Conservation (phyloP, 2,329 filamentous ascomycete species). For the Fusarium neocosmosporiellum region DNA sequence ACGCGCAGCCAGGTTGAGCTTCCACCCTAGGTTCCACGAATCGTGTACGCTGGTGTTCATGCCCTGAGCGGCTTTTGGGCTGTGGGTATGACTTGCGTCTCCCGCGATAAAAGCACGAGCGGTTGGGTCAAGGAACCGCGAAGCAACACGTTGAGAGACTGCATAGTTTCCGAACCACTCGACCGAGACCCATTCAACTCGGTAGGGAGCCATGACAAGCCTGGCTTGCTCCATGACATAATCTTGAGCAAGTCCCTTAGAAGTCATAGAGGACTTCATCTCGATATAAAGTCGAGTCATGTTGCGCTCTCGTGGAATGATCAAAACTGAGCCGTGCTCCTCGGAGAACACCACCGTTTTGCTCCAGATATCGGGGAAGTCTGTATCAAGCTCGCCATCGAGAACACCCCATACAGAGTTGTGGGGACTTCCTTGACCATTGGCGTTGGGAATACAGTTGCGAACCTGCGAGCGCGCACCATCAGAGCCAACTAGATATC, state of each 20-base stretch:
- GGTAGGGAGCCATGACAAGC: slow-evolving; percentile 68
- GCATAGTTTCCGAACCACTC: slow-evolving; percentile 79
- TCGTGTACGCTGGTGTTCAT: slow-evolving; percentile 72
- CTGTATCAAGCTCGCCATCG: slow-evolving; percentile 75
- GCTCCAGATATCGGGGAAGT: slow-evolving; percentile 80
- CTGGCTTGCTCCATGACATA: slow-evolving; percentile 76
- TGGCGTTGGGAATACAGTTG: slow-evolving; percentile 66
- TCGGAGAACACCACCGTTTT: slow-evolving; percentile 76
- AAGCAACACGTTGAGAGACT: slow-evolving; percentile 76
- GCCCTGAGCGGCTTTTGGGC: slow-evolving; percentile 75
- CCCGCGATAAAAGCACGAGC: slow-evolving; percentile 72
- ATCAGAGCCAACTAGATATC: slow-evolving; percentile 77
- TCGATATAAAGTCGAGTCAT: slow-evolving; percentile 74
- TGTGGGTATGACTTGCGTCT: slow-evolving; percentile 77
- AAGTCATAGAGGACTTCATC: slow-evolving; percentile 57
- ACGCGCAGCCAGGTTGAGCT: slow-evolving; percentile 62
- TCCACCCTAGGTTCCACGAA: slow-evolving; percentile 68
- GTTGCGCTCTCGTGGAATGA: slow-evolving; percentile 77
- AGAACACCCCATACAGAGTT: slow-evolving; percentile 75
- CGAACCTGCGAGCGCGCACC: slow-evolving; percentile 77
- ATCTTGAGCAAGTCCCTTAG: slow-evolving; percentile 62
- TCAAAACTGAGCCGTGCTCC: slow-evolving; percentile 73
- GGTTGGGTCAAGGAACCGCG: slow-evolving; percentile 71
- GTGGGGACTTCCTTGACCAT: slow-evolving; percentile 65
- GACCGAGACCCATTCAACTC: slow-evolving; percentile 65